These are phyloP conservation scores for Suillus subluteus DNA, from an alignment of 768 basidiomycete genomes.

Conservation along the genomic window DNA sequence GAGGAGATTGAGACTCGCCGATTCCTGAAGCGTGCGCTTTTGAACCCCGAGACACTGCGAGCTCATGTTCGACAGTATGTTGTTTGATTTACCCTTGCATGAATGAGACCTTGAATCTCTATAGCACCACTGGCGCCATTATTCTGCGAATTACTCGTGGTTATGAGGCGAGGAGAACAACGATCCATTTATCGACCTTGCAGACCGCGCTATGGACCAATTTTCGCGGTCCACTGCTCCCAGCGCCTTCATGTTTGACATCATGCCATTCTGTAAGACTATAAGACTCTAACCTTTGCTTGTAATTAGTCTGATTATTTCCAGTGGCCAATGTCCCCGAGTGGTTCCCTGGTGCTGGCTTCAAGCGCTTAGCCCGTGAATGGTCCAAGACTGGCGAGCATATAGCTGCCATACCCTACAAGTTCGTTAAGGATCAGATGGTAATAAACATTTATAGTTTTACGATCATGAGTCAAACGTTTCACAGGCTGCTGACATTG, in stretches of 20 bases:
- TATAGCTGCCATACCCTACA: constrained; percentile 59
- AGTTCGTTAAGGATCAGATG: constrained; percentile 65
- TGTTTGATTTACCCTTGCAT: neutral
- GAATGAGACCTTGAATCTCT: neutral
- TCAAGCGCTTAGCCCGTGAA: constrained; percentile 52
- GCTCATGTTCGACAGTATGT: constrained; percentile 44
- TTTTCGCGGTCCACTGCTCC: constrained; percentile 52
- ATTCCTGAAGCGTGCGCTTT: constrained; percentile 45
- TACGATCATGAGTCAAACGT: neutral
- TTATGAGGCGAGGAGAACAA: constrained; percentile 52
- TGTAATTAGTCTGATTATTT: neutral
- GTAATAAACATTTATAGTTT: constrained; percentile 32
- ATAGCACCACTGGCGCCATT: constrained; percentile 54
- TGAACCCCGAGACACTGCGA: constrained; percentile 40
- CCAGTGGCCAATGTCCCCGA: constrained; percentile 52
- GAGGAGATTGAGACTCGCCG: constrained; percentile 45
- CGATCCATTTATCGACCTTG: constrained; percentile 56
- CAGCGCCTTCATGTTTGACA: constrained; percentile 53
- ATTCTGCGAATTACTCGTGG: constrained; percentile 60
- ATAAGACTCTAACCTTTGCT: neutral
- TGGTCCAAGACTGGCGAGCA: constrained; percentile 57
- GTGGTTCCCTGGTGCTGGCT: constrained; percentile 60
- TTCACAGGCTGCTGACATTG: constrained; percentile 55
- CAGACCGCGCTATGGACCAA: constrained; percentile 52
- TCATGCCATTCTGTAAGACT: constrained; percentile 45